A percentile compares a stretch with the other conserved stretches of the same genome.
Conservation (phyloP, 2,329 filamentous ascomycete genomes). For the Nectriaceae sp. region DNA sequence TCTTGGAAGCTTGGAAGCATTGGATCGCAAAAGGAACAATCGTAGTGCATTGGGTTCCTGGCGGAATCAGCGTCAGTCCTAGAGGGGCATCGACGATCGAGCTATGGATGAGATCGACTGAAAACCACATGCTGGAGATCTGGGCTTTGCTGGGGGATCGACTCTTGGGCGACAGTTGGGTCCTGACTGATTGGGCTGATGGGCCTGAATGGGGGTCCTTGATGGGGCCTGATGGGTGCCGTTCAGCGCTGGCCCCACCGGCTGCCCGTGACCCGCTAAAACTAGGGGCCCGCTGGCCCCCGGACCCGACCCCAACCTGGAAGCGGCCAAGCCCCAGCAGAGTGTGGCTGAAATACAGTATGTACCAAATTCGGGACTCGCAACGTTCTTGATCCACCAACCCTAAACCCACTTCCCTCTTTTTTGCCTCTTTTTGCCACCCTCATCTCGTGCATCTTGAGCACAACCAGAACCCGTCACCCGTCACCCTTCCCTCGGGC, state of each 20-base stretch:
- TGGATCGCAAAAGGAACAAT: too few relatives aligned
- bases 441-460: neutral
- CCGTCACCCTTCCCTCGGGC: neutral
- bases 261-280: too few relatives aligned
- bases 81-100: too few relatives aligned
- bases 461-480: neutral
- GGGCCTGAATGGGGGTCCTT: too few relatives aligned
- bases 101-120: constrained; percentile 12
- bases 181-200: too few relatives aligned
- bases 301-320: neutral
- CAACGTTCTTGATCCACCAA: neutral
- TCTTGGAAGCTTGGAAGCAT: too few relatives aligned
- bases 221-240: too few relatives aligned
- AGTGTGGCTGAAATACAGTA: neutral
- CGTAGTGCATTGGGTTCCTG: too few relatives aligned
- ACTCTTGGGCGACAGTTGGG: neutral
- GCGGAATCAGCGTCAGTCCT: too few relatives aligned
- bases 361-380: too few relatives aligned
- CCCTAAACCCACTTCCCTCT: too few relatives aligned
- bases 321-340: neutral
- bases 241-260: too few relatives aligned
- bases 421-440: neutral
- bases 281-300: neutral
- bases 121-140: constrained; percentile 26
- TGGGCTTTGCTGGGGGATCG: constrained; percentile 27